These are phyloP conservation scores for Rhodotorula sp. DNA, from an alignment of 1,284 basidiomycete species.

Conservation along the genomic window DNA sequence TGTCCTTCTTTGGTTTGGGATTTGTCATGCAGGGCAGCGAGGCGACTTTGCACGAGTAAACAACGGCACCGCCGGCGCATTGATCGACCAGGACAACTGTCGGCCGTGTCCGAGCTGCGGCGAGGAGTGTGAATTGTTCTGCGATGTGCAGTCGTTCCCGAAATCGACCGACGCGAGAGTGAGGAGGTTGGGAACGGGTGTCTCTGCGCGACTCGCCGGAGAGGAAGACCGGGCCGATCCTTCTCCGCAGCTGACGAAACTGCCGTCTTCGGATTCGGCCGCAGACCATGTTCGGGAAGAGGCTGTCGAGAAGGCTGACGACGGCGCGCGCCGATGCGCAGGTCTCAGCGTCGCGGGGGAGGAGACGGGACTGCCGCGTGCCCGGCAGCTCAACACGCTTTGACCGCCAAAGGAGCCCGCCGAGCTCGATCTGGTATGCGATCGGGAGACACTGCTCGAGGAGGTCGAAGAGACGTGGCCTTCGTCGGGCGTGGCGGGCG, in stretches of 20 bases:
- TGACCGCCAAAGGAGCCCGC: neutral
- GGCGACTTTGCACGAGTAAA: slow-evolving; percentile 19
- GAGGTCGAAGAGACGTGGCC: too few relatives aligned
- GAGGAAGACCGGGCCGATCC: neutral
- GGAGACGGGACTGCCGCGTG: neutral
- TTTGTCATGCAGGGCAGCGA: neutral
- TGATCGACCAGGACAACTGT: slow-evolving; percentile 2
- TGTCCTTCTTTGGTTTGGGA: neutral
- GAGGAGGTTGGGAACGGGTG: too few relatives aligned
- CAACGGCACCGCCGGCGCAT: slow-evolving; percentile 24
- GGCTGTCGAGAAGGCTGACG: neutral
- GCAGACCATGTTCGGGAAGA: neutral
- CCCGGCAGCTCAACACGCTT: neutral
- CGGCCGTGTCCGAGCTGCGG: neutral
- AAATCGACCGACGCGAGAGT: too few relatives aligned
- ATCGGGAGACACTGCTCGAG: too few relatives aligned
- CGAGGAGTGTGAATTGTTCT: neutral
- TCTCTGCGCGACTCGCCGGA: neutral
- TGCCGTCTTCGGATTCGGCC: too few relatives aligned
- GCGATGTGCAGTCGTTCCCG: neutral
- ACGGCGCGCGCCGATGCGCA: neutral
- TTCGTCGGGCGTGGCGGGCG: slow-evolving; percentile 23
- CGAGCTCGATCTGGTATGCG: too few relatives aligned
- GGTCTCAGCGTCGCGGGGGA: neutral
- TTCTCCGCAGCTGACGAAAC: too few relatives aligned